Evolutionary conservation across 805 yeast species (phyloP).

Genomic region (Lipomyces kockii): DNA sequence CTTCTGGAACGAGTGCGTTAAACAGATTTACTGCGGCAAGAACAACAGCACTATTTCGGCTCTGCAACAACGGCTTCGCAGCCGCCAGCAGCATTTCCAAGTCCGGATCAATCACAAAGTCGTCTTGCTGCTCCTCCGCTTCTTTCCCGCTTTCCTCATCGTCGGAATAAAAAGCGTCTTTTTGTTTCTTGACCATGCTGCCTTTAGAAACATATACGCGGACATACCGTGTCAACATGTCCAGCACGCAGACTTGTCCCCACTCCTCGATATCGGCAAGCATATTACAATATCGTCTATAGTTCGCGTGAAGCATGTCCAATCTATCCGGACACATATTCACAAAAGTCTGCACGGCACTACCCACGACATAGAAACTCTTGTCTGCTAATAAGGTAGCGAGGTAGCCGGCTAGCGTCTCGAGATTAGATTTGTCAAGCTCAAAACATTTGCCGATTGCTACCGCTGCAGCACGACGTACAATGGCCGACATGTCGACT

Average conservation of each 20-base stretch:
- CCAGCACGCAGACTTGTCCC: constrained; percentile 64
- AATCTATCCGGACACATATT: constrained; percentile 61
- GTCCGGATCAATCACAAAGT: constrained; percentile 55
- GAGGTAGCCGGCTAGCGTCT: constrained; percentile 56
- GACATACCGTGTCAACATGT: constrained; percentile 68
- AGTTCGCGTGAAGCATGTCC: constrained; percentile 73
- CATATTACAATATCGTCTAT: constrained; percentile 58
- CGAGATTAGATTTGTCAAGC: constrained; percentile 51
- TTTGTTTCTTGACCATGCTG: constrained; percentile 26
- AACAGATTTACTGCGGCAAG: constrained; percentile 63
- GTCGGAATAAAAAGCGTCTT: constrained; percentile 41
- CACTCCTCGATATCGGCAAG: constrained; percentile 67
- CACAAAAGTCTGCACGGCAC: constrained; percentile 64
- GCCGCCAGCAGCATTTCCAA: constrained; percentile 58
- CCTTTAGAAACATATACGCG: constrained; percentile 56
- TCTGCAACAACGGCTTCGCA: constrained; percentile 53
- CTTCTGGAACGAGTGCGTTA: constrained; percentile 62
- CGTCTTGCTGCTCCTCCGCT: constrained; percentile 43
- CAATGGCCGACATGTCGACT: constrained; percentile 74
- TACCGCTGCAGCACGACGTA: constrained; percentile 77
- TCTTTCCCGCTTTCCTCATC: constrained; percentile 44
- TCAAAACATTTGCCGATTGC: constrained; percentile 66
- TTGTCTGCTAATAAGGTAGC: constrained; percentile 64
- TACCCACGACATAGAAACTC: constrained; percentile 67
- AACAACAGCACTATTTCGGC: constrained; percentile 63